Percentiles rank a stretch among this genome's conserved stretches.
phyloP scores from a whole-genome alignment of 306 rosid genomes.

The Sindora glabra region DNA sequence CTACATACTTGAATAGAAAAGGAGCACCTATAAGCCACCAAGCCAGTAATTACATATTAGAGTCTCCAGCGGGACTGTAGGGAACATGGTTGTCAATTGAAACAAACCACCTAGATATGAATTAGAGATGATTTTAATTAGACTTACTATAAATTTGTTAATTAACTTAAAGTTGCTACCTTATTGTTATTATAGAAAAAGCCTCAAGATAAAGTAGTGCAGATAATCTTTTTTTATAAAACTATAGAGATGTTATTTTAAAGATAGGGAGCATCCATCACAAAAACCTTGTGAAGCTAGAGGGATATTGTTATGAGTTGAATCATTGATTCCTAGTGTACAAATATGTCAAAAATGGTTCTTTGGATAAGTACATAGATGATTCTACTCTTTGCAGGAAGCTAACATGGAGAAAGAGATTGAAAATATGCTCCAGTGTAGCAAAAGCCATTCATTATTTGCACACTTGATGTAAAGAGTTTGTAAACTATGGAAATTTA shows the following conservation, averaged over 20 bases:
- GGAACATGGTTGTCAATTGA: too few species aligned
- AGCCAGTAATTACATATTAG: too few species aligned
- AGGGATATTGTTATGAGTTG: constrained; percentile 72
- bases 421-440: constrained; percentile 58
- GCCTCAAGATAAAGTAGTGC: too few species aligned
- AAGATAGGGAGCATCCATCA: constrained; percentile 63
- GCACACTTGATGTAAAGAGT: constrained; percentile 76
- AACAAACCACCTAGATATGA: too few species aligned
- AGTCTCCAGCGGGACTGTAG: too few species aligned
- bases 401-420: constrained; percentile 65
- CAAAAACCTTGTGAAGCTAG: constrained; percentile 66
- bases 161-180: too few species aligned
- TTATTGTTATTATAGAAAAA: too few species aligned
- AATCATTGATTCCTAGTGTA: constrained; percentile 46
- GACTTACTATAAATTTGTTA: too few species aligned
- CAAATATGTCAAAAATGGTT: constrained; percentile 55
- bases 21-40: too few species aligned
- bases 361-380: constrained; percentile 39
- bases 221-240: too few species aligned
- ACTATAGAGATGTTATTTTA: constrained; percentile 36
- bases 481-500: constrained; percentile 62
- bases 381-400: constrained; percentile 49
- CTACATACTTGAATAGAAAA: too few species aligned
- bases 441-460: constrained; percentile 63
- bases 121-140: too few species aligned